phyloP scores from a whole-genome alignment of 2,329 filamentous ascomycete genomes.

The Hypoxylon sp. region DNA sequence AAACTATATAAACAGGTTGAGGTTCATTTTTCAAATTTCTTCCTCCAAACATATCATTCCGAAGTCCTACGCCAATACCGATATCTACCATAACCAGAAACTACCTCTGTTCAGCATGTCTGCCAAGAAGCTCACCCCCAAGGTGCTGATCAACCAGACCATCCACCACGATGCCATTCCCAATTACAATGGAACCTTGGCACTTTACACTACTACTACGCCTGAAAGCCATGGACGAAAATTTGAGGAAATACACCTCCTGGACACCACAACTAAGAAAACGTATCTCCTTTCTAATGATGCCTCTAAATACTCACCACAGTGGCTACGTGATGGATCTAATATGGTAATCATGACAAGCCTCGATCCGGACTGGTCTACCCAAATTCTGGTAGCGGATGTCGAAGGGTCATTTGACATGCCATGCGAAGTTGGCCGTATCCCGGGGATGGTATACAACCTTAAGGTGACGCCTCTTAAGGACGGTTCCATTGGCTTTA shows the following conservation, averaged over 20 bases:
- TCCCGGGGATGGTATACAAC: slow-evolving; percentile 46
- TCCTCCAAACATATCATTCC: not conserved
- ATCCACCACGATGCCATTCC: slow-evolving; percentile 49
- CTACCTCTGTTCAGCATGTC: slow-evolving; percentile 17
- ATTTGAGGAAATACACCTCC: slow-evolving; percentile 48
- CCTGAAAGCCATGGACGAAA: slow-evolving; percentile 48
- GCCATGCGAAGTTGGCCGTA: slow-evolving; percentile 34
- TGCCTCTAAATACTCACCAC: too few species aligned
- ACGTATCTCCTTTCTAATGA: too few species aligned
- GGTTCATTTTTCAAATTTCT: too few species aligned
- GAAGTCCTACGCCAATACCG: not conserved
- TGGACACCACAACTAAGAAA: slow-evolving; percentile 48
- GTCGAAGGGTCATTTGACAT: too few species aligned
- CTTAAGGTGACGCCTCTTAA: slow-evolving; percentile 48
- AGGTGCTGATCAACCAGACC: slow-evolving; percentile 45
- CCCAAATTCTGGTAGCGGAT: too few species aligned
- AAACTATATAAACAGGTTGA: not conserved
- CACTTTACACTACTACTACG: slow-evolving; percentile 44
- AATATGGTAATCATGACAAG: slow-evolving; percentile 45
- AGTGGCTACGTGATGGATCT: too few species aligned
- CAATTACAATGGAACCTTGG: slow-evolving; percentile 51
- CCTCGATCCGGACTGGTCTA: not conserved
- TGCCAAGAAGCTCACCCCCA: slow-evolving; percentile 45
- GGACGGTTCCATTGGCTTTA: slow-evolving; percentile 49
- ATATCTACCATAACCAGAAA: not conserved